Evolutionary conservation across 139 green algal genomes (phyloP).

Genomic region (Bryopsis sp.): DNA sequence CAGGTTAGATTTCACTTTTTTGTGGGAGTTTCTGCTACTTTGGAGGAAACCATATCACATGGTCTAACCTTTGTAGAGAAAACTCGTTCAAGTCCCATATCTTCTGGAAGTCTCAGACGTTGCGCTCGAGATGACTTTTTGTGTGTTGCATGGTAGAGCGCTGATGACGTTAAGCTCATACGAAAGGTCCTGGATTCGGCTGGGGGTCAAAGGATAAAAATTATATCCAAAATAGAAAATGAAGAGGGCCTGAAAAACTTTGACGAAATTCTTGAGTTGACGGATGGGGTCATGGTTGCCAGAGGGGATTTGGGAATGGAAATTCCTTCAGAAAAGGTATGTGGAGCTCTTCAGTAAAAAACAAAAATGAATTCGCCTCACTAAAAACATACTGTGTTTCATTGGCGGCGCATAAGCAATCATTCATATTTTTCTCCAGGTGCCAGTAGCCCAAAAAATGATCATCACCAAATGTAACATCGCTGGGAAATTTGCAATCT

Average conservation of each 20-base stretch:
- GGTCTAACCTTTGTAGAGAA: too few species aligned
- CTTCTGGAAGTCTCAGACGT: too few species aligned
- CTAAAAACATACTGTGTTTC: too few species aligned
- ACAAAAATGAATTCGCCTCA: too few species aligned
- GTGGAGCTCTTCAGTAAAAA: too few species aligned
- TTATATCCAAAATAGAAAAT: slow-evolving; percentile 66
- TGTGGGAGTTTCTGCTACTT: slow-evolving; percentile 3
- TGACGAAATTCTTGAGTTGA: slow-evolving; percentile 42
- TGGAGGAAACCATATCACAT: too few species aligned
- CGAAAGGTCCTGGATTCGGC: slow-evolving; percentile 22
- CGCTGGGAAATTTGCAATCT: slow-evolving; percentile 41
- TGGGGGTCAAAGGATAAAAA: not conserved
- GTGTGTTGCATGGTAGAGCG: slow-evolving; percentile 30
- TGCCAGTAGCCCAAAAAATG: slow-evolving; percentile 60
- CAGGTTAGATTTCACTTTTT: too few species aligned
- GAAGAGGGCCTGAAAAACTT: slow-evolving; percentile 48
- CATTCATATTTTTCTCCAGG: slow-evolving; percentile 35
- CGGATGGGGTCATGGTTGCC: slow-evolving; percentile 44
- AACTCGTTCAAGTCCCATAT: too few species aligned
- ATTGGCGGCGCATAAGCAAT: not conserved
- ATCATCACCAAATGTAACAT: slow-evolving; percentile 67
- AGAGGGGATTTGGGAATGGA: slow-evolving; percentile 47
- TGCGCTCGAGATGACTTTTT: too few species aligned
- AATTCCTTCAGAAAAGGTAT: slow-evolving; percentile 44
- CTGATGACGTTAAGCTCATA: slow-evolving; percentile 38